Conservation (phyloP, 1,284 basidiomycete genomes). For the Cryptococcus sp. region DNA sequence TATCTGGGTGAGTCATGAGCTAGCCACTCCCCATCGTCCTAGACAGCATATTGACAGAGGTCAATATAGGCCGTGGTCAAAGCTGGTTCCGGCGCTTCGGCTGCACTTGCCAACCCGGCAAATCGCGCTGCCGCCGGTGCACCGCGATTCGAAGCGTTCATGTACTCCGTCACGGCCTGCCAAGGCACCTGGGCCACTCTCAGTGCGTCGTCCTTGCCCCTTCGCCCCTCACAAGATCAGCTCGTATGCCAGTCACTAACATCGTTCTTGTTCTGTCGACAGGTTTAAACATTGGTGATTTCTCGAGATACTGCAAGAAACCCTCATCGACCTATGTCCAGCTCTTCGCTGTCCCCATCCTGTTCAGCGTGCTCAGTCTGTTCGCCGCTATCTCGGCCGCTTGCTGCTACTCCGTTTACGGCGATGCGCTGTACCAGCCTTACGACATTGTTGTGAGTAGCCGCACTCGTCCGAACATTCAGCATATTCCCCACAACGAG, state of each 20-base stretch:
- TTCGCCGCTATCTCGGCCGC: conserved; percentile 66
- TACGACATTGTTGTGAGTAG: conserved; percentile 48
- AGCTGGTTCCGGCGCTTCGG: conserved; percentile 66
- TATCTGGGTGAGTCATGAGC: conserved; percentile 60
- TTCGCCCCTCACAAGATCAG: background rate
- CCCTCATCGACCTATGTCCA: conserved; percentile 60
- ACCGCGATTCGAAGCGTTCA: conserved; percentile 41
- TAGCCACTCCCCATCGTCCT: conserved; percentile 59
- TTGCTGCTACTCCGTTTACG: conserved; percentile 63
- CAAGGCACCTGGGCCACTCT: conserved; percentile 45
- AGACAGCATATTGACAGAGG: conserved; percentile 9
- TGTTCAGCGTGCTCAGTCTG: conserved; percentile 64
- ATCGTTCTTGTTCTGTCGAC: conserved; percentile 28
- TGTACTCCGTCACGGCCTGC: conserved; percentile 39
- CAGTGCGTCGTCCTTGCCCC: conserved; percentile 12
- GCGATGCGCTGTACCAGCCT: conserved; percentile 46
- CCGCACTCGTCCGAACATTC: conserved; percentile 55
- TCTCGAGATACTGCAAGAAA: conserved; percentile 52
- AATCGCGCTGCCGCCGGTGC: conserved; percentile 32
- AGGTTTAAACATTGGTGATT: conserved; percentile 71
- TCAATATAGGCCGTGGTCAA: conserved; percentile 60
- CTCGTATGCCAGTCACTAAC: conserved; percentile 6
- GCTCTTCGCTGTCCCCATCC: conserved; percentile 66
- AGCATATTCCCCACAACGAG: no score
- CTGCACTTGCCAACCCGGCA: conserved; percentile 52